Evolutionary conservation across 2,329 filamentous ascomycete genomes (phyloP).

Genomic region (Exophiala sideris): DNA sequence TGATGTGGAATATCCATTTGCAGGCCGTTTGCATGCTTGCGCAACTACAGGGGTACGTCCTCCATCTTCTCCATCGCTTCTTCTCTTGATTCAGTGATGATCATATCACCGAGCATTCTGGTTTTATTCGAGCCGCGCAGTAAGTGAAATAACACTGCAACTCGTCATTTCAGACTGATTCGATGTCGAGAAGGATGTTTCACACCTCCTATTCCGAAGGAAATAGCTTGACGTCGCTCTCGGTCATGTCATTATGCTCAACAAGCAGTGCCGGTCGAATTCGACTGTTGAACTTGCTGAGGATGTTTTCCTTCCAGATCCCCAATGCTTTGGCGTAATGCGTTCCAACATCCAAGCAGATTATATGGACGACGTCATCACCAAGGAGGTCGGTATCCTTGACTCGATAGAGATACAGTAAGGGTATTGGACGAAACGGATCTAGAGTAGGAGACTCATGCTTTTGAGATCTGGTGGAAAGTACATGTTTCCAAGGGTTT

Average conservation of each 20-base stretch:
- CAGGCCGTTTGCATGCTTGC: not conserved
- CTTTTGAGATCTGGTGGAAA: no score
- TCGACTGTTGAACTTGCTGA: slow-evolving; percentile 57
- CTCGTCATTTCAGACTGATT: not conserved
- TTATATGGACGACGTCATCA: no score
- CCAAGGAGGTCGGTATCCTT: no score
- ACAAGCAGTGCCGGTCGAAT: slow-evolving; percentile 60
- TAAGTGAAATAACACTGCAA: slow-evolving; percentile 70
- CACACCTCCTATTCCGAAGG: slow-evolving; percentile 69
- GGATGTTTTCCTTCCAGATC: slow-evolving; percentile 57
- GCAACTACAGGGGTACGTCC: slow-evolving; percentile 57
- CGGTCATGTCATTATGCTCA: slow-evolving; percentile 58
- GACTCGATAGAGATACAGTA: no score
- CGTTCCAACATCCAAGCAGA: not conserved
- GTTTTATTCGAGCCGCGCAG: slow-evolving; percentile 68
- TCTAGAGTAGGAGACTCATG: no score
- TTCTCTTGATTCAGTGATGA: slow-evolving; percentile 62
- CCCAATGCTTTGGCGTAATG: not conserved
- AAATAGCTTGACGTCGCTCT: no score
- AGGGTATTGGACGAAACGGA: no score
- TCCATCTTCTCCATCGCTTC: slow-evolving; percentile 60
- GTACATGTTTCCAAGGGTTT: no score
- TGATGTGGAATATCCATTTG: not conserved
- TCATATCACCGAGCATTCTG: slow-evolving; percentile 69
- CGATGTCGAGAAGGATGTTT: not conserved